Evolutionary conservation across 192 early-diverging fungal species (phyloP).

Genomic region (Physocladia obscura): DNA sequence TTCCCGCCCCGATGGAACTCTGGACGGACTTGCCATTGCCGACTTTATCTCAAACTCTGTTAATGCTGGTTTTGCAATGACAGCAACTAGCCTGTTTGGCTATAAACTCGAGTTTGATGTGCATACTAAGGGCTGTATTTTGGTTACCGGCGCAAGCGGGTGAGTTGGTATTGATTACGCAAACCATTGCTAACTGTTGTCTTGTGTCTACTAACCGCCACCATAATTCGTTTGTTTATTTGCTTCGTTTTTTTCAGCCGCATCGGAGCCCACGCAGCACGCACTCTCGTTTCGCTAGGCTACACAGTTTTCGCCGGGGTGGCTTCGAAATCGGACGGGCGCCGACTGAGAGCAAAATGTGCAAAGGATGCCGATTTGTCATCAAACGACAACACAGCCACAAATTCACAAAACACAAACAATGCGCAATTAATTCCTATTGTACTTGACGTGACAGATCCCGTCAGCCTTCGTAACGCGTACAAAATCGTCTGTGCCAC

Average conservation of each 20-base stretch:
- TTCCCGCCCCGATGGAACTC: slow-evolving; percentile 2
- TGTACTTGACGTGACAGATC: slow-evolving; percentile 43
- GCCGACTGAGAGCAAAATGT: slow-evolving; percentile 13
- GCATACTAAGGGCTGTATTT: slow-evolving; percentile 18
- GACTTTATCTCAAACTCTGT: slow-evolving; percentile 27
- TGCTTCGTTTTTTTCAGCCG: background rate
- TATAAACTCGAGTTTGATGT: slow-evolving; percentile 31
- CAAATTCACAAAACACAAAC: background rate
- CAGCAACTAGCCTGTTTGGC: slow-evolving; percentile 16
- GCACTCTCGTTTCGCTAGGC: slow-evolving; percentile 33
- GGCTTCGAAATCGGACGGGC: slow-evolving; percentile 28
- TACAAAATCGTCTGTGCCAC: slow-evolving; percentile 10
- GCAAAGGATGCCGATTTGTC: background rate
- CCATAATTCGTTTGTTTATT: background rate
- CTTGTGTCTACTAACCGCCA: background rate
- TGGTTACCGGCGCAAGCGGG: slow-evolving; percentile 29
- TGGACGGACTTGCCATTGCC: slow-evolving; percentile 23
- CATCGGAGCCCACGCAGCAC: slow-evolving; percentile 20
- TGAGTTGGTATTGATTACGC: too few relatives aligned
- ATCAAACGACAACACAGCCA: background rate
- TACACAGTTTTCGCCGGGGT: slow-evolving; percentile 52
- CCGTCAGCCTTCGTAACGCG: background rate
- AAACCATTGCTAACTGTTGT: background rate
- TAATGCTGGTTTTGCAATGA: slow-evolving; percentile 25
- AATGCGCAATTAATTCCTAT: slow-evolving; percentile 35